Evolutionary conservation across 1,284 basidiomycete species (phyloP).

Genomic region (Apiotrichum sp.): DNA sequence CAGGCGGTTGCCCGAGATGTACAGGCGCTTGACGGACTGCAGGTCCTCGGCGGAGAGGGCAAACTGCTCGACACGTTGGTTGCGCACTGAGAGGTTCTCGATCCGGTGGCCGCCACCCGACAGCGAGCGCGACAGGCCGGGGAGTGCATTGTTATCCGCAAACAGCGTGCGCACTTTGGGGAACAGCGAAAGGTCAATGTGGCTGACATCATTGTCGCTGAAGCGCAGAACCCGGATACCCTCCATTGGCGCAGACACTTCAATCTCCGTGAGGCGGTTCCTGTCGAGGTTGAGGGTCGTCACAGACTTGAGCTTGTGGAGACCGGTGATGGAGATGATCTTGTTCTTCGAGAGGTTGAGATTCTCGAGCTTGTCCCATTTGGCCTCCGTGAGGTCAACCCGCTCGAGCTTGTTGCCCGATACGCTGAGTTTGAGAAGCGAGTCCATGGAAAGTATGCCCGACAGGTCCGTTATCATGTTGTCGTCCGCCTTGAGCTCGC

Average conservation of each 20-base stretch:
- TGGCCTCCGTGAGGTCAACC: conserved; percentile 59
- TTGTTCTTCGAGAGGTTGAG: conserved; percentile 76
- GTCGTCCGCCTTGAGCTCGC: conserved; percentile 80
- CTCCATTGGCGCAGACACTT: conserved; percentile 49
- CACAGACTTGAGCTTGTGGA: conserved; percentile 60
- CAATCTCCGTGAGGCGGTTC: conserved; percentile 52
- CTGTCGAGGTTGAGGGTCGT: conserved; percentile 72
- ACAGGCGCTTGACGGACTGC: conserved; percentile 83
- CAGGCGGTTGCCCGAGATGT: conserved; percentile 65
- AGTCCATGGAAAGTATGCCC: conserved; percentile 70
- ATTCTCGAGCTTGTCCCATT: conserved; percentile 75
- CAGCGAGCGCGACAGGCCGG: conserved; percentile 50
- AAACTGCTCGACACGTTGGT: conserved; percentile 56
- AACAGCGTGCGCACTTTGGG: conserved; percentile 81
- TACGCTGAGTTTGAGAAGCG: conserved; percentile 74
- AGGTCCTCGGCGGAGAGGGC: conserved; percentile 61
- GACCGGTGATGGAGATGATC: conserved; percentile 57
- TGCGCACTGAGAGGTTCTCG: conserved; percentile 85
- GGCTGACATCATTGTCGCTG: conserved; percentile 70
- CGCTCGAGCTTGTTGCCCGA: conserved; percentile 66
- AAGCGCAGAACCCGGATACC: conserved; percentile 75
- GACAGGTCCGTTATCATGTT: conserved; percentile 73
- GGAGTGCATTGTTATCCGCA: conserved; percentile 77
- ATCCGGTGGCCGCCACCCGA: conserved; percentile 58
- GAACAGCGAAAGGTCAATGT: conserved; percentile 63